phyloP scores from a whole-genome alignment of 2,329 filamentous ascomycete species.

The Trichoderma sp. region DNA sequence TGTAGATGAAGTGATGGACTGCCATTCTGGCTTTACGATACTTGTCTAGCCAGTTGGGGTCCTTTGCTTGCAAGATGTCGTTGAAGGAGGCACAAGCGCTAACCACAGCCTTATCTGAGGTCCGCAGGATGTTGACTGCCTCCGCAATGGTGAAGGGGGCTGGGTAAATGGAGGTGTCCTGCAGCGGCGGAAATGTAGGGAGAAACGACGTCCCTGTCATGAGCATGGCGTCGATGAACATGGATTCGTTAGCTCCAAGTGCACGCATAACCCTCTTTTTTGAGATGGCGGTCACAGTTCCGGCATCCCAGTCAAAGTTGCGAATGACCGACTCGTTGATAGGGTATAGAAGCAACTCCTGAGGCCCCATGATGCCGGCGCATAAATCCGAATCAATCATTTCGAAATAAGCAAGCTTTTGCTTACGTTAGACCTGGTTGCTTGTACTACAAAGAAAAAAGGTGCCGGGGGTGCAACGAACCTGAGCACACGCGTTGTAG shows the following conservation, averaged over 20 bases:
- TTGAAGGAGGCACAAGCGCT: slow-evolving; percentile 76
- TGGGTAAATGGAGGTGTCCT: slow-evolving; percentile 59
- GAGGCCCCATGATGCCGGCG: slow-evolving; percentile 79
- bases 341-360: slow-evolving; percentile 84
- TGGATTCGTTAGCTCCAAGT: slow-evolving; percentile 67
- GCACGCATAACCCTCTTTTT: slow-evolving; percentile 73
- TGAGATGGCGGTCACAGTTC: slow-evolving; percentile 63
- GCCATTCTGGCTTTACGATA: slow-evolving; percentile 85
- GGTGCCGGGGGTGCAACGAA: slow-evolving; percentile 46
- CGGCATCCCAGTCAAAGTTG: slow-evolving; percentile 68
- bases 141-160: slow-evolving; percentile 69
- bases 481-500: slow-evolving; percentile 86
- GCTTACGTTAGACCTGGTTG: slow-evolving; percentile 36
- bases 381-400: slow-evolving; percentile 68
- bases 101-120: slow-evolving; percentile 70
- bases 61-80: slow-evolving; percentile 73
- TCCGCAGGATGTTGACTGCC: slow-evolving; percentile 74
- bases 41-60: slow-evolving; percentile 78
- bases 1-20: slow-evolving; percentile 84
- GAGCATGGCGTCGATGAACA: slow-evolving; percentile 82
- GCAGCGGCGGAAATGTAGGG: slow-evolving; percentile 76
- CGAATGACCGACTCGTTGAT: slow-evolving; percentile 75
- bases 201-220: slow-evolving; percentile 83
- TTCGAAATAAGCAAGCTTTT: slow-evolving; percentile 77
- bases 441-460: background rate